Percentiles rank a stretch among this genome's conserved stretches.
phyloP scores from a whole-genome alignment of 108 stramenopile genomes.

The Cyclotella atomus region DNA sequence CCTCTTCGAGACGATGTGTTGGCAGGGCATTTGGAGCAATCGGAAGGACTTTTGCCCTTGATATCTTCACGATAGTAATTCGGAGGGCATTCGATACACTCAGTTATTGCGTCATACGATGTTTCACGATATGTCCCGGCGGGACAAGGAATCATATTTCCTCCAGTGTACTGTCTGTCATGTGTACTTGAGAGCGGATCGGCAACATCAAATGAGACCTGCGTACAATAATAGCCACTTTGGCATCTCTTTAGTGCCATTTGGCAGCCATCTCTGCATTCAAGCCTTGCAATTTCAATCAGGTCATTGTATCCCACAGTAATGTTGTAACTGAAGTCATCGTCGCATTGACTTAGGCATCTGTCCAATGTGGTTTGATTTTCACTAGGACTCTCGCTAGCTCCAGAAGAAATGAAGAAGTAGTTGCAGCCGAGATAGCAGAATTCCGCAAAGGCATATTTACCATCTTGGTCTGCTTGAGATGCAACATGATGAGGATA shows the following conservation, averaged over 20 bases:
- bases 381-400: neutral
- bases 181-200: neutral
- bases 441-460: slow-evolving; percentile 15
- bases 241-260: slow-evolving; percentile 65
- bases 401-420: slow-evolving; percentile 21
- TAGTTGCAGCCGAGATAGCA: slow-evolving; percentile 35
- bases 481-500: slow-evolving; percentile 29
- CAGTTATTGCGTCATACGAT: slow-evolving; percentile 48
- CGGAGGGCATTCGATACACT: slow-evolving; percentile 54
- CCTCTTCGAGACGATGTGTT: slow-evolving; percentile 46
- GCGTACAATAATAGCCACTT: slow-evolving; percentile 67
- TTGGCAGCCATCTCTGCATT: slow-evolving; percentile 77
- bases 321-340: slow-evolving; percentile 54
- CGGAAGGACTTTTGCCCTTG: slow-evolving; percentile 45
- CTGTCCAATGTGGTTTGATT: slow-evolving; percentile 8
- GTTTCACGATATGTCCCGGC: slow-evolving; percentile 67
- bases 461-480: slow-evolving; percentile 2
- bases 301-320: slow-evolving; percentile 64
- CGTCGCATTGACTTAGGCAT: slow-evolving; percentile 53
- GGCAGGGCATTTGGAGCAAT: slow-evolving; percentile 56
- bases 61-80: slow-evolving; percentile 55
- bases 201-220: slow-evolving; percentile 25
- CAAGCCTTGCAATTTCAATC: slow-evolving; percentile 58
- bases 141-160: slow-evolving; percentile 64
- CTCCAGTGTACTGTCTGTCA: slow-evolving; percentile 21